A percentile compares a stretch with the other conserved stretches of the same genome.
Conservation (phyloP, 345 rosid genomes). For the Theobroma cacao region DNA sequence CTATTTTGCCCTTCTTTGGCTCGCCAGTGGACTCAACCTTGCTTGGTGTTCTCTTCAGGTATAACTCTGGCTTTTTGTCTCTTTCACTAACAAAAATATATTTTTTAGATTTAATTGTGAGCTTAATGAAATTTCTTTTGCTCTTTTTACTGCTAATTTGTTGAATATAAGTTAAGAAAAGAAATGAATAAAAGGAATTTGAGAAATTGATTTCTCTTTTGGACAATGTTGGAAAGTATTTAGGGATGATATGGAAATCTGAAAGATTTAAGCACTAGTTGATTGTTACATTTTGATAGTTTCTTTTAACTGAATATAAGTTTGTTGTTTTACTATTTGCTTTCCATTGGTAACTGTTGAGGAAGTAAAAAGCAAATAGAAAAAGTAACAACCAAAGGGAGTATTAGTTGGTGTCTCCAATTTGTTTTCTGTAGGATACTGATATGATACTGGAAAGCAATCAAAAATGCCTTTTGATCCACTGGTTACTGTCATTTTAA, state of each 20-base stretch:
- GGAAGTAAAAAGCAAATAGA: not conserved
- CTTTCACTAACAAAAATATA: not conserved
- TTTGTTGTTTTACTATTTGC: not conserved
- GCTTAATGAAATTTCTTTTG: not conserved
- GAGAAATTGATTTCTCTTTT: not conserved
- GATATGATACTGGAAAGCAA: not conserved
- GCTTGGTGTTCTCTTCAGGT: conserved; percentile 66
- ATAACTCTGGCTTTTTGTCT: not conserved
- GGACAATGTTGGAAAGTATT: not conserved
- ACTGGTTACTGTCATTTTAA: not conserved
- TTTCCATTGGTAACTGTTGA: not conserved
- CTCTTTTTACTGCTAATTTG: not conserved
- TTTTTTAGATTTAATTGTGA: not conserved
- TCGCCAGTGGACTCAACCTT: conserved; percentile 46
- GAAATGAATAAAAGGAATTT: not conserved
- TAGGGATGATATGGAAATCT: too few relatives aligned
- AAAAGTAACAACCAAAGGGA: not conserved
- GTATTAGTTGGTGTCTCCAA: not conserved
- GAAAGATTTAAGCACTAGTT: too few relatives aligned
- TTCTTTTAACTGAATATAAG: not conserved
- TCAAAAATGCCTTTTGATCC: not conserved
- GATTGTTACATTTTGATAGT: too few relatives aligned
- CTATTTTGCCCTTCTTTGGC: conserved; percentile 53
- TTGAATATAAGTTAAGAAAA: not conserved
- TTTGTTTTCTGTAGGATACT: not conserved